phyloP scores from a whole-genome alignment of 345 rosid species.

The Hibiscus tridactylites region DNA sequence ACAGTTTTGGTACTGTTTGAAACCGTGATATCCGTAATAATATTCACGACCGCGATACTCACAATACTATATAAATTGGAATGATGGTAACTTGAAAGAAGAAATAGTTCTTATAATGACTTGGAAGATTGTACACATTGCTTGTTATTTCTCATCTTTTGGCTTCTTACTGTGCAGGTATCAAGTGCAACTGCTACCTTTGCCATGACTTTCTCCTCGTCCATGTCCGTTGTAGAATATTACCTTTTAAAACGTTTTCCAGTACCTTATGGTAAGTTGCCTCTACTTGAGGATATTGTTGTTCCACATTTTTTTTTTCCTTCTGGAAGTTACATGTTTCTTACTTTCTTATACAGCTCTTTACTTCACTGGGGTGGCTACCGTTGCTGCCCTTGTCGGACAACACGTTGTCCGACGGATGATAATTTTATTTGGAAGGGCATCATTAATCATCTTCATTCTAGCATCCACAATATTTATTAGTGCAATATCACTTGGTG shows the following conservation, averaged over 20 bases:
- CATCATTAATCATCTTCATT: slow-evolving; percentile 61
- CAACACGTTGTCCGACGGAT: slow-evolving; percentile 51
- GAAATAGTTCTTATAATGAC: not conserved
- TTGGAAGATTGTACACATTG: not conserved
- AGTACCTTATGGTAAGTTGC: slow-evolving; percentile 39
- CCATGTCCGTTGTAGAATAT: slow-evolving; percentile 41
- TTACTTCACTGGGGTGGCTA: slow-evolving; percentile 46
- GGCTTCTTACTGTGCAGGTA: slow-evolving; percentile 20
- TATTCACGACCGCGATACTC: too few relatives aligned
- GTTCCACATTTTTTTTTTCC: not conserved
- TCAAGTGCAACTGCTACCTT: slow-evolving; percentile 47
- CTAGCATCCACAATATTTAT: slow-evolving; percentile 48
- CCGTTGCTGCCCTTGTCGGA: slow-evolving; percentile 45
- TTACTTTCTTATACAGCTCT: slow-evolving; percentile 29
- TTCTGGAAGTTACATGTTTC: not conserved
- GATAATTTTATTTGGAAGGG: slow-evolving; percentile 41
- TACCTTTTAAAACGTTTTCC: slow-evolving; percentile 42
- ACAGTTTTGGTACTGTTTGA: too few relatives aligned
- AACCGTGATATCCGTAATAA: too few relatives aligned
- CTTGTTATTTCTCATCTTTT: not conserved
- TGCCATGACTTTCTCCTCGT: slow-evolving; percentile 41
- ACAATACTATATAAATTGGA: too few relatives aligned
- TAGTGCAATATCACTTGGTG: slow-evolving; percentile 59
- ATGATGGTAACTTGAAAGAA: too few relatives aligned
- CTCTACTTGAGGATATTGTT: not conserved